These are phyloP conservation scores for Arabidopsis hybrid DNA, from an alignment of 441 rosid genomes.

Conservation along the genomic window DNA sequence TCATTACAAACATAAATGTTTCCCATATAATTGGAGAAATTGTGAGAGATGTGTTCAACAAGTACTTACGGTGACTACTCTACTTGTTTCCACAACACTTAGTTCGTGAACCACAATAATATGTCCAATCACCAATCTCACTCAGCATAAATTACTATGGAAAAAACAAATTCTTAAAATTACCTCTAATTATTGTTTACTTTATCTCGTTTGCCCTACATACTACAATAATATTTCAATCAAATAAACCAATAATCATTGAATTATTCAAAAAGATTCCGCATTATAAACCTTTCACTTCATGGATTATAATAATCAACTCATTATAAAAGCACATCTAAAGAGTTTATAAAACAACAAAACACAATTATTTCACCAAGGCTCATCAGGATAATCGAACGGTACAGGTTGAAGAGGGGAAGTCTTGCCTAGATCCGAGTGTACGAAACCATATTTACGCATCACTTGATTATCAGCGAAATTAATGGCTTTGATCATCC, in stretches of 20 bases:
- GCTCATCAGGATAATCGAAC: slow-evolving; percentile 79
- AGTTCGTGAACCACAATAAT: too few species aligned
- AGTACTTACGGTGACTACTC: too few species aligned
- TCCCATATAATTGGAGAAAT: too few species aligned
- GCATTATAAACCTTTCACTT: neutral
- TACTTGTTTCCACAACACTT: too few species aligned
- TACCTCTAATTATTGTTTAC: neutral
- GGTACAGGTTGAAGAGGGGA: slow-evolving; percentile 59
- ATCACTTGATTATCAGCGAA: slow-evolving; percentile 96
- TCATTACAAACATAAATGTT: too few species aligned
- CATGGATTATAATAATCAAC: slow-evolving; percentile 25
- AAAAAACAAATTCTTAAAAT: too few species aligned
- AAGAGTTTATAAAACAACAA: slow-evolving; percentile 5
- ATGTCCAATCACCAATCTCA: neutral
- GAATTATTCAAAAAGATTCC: too few species aligned
- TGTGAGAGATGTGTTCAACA: too few species aligned
- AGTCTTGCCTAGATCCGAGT: slow-evolving; percentile 65
- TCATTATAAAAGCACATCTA: slow-evolving; percentile 30
- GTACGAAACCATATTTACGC: slow-evolving; percentile 75
- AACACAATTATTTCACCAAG: slow-evolving; percentile 48
- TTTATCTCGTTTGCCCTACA: slow-evolving; percentile 10
- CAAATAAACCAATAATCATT: neutral
- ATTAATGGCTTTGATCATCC: slow-evolving; percentile 81
- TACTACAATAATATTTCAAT: neutral
- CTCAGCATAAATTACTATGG: slow-evolving; percentile 7